A percentile compares a stretch with the other conserved stretches of the same genome.
Conservation (phyloP, 768 basidiomycete genomes). For the Leucocoprinus sp. region DNA sequence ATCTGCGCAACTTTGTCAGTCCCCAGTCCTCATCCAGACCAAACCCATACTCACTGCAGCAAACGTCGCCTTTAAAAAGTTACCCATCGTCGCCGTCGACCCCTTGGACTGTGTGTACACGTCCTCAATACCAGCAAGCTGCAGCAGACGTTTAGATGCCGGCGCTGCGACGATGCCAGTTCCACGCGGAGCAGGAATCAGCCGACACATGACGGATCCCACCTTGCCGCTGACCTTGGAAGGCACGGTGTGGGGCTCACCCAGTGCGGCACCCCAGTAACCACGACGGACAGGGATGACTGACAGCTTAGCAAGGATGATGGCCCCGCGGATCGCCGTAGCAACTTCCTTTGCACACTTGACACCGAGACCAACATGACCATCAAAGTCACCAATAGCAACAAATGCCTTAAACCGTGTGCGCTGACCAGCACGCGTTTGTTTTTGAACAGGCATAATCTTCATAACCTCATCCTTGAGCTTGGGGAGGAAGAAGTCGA, state of each 20-base stretch:
- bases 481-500: slow-evolving; percentile 98
- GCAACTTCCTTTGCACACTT: slow-evolving; percentile 99
- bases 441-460: slow-evolving; percentile 99
- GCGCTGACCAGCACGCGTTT: slow-evolving; percentile 98
- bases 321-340: slow-evolving; percentile 98
- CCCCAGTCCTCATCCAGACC: background rate
- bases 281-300: slow-evolving; percentile 98
- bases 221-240: slow-evolving; percentile 98
- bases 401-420: slow-evolving; percentile 99
- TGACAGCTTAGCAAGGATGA: slow-evolving; percentile 96
- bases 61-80: slow-evolving; percentile 98
- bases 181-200: slow-evolving; percentile 96
- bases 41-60: slow-evolving; percentile 55
- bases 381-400: slow-evolving; percentile 97
- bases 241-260: slow-evolving; percentile 98
- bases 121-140: slow-evolving; percentile 97
- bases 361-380: slow-evolving; percentile 98
- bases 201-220: slow-evolving; percentile 98
- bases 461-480: slow-evolving; percentile 99
- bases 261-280: slow-evolving; percentile 99
- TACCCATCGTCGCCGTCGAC: slow-evolving; percentile 97
- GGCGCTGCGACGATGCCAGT: slow-evolving; percentile 99
- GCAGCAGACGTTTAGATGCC: slow-evolving; percentile 91
- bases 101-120: slow-evolving; percentile 98
- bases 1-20: slow-evolving; percentile 47